These are phyloP conservation scores for Lablab purpureus DNA, from an alignment of 306 rosid genomes.

Conservation along the genomic window DNA sequence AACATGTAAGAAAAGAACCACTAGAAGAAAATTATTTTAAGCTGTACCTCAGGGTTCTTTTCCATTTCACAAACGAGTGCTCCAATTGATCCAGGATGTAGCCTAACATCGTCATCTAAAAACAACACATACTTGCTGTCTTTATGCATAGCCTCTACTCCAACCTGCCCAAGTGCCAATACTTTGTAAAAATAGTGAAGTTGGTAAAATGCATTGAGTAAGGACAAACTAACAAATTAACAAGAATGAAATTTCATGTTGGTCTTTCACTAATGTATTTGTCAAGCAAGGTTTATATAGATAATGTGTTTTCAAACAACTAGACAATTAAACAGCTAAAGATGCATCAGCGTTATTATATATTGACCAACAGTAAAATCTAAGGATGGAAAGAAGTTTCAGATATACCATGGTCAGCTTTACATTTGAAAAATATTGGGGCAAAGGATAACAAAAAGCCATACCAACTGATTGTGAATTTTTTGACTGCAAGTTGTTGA, in stretches of 20 bases:
- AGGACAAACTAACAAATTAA: slow-evolving; percentile 26
- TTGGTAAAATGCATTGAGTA: slow-evolving; percentile 29
- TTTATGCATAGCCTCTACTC: slow-evolving; percentile 91
- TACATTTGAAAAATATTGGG: slow-evolving; percentile 38
- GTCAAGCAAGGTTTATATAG: slow-evolving; percentile 1
- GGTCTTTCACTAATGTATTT: slow-evolving; percentile 23
- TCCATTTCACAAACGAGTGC: slow-evolving; percentile 86
- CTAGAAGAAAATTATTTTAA: neutral
- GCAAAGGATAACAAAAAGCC: slow-evolving; percentile 17
- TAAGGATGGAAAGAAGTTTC: slow-evolving; percentile 11
- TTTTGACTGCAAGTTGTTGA: slow-evolving; percentile 98
- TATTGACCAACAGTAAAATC: neutral
- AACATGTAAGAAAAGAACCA: slow-evolving; percentile 23
- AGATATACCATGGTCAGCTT: slow-evolving; percentile 11
- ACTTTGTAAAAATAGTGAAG: slow-evolving; percentile 30
- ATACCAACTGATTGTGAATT: slow-evolving; percentile 96
- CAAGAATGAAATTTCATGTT: slow-evolving; percentile 26
- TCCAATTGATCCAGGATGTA: slow-evolving; percentile 98
- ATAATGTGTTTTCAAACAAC: slow-evolving; percentile 7
- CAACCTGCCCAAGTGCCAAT: slow-evolving; percentile 66
- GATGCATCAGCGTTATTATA: slow-evolving; percentile 7
- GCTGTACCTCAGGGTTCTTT: slow-evolving; percentile 82
- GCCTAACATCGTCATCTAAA: slow-evolving; percentile 94
- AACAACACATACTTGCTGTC: slow-evolving; percentile 85
- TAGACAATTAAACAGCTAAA: slow-evolving; percentile 25